phyloP scores from a whole-genome alignment of 139 green algal species.

The Haematococcus lacustris region DNA sequence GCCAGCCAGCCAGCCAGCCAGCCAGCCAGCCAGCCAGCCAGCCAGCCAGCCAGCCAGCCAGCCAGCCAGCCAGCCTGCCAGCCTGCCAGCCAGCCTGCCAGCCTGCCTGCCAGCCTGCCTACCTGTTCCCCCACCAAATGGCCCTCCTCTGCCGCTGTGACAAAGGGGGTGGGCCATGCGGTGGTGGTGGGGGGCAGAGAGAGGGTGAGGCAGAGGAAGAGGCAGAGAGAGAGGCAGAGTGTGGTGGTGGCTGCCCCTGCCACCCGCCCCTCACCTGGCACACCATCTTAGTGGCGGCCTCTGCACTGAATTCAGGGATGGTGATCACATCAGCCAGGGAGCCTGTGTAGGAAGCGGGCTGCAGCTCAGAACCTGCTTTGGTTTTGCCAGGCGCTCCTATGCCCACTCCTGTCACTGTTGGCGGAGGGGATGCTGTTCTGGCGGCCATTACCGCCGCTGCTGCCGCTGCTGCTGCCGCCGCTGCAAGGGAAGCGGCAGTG shows the following conservation, averaged over 20 bases:
- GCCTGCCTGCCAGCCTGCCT: too few relatives aligned
- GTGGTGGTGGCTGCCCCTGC: too few relatives aligned
- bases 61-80: too few relatives aligned
- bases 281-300: background rate
- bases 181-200: background rate
- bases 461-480: background rate
- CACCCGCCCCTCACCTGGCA: slow-evolving; percentile 23
- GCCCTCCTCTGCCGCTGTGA: background rate
- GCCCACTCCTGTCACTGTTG: background rate
- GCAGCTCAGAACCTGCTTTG: background rate
- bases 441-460: background rate
- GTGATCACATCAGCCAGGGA: background rate
- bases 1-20: too few relatives aligned
- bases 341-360: slow-evolving; percentile 3
- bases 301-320: background rate
- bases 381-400: background rate
- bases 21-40: too few relatives aligned
- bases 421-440: too few relatives aligned
- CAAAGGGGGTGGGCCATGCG: background rate
- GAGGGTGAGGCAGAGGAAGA: background rate
- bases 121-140: background rate
- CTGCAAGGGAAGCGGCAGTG: background rate
- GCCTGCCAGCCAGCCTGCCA: too few relatives aligned
- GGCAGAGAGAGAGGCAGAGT: too few relatives aligned
- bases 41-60: too few relatives aligned